A percentile compares a stretch with the other conserved stretches of the same genome.
phyloP scores from a whole-genome alignment of 2,329 filamentous ascomycete species.

The Verruconis gallopava region DNA sequence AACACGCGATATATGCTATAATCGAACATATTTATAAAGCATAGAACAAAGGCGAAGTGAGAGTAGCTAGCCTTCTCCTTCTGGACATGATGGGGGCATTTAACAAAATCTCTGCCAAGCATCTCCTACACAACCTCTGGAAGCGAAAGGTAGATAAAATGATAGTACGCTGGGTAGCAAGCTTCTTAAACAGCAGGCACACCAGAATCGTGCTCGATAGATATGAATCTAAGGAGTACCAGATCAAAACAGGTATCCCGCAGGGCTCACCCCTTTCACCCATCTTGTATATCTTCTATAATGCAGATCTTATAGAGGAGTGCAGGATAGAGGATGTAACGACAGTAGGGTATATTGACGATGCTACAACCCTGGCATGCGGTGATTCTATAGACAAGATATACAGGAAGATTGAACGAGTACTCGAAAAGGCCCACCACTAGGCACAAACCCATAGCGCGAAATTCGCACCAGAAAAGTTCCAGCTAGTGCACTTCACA shows the following conservation, averaged over 20 bases:
- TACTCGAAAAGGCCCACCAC: conserved; percentile 12
- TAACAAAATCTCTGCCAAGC: conserved; percentile 16
- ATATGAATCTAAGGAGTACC: conserved; percentile 10
- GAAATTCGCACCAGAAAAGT: conserved; percentile 19
- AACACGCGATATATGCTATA: conserved; percentile 19
- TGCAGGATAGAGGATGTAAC: conserved; percentile 13
- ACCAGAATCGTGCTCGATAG: conserved; percentile 13
- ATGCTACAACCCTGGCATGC: conserved; percentile 15
- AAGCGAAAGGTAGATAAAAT: not conserved
- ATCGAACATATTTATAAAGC: conserved; percentile 16
- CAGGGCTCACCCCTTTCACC: conserved; percentile 15
- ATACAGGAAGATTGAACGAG: conserved; percentile 13
- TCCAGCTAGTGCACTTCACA: conserved; percentile 18
- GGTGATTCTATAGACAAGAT: conserved; percentile 13
- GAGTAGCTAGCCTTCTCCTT: conserved; percentile 19
- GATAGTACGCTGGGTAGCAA: conserved; percentile 8
- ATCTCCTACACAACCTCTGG: conserved; percentile 16
- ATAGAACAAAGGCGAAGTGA: conserved; percentile 4
- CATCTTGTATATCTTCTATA: conserved; percentile 20
- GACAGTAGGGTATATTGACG: conserved; percentile 15
- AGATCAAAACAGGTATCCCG: conserved; percentile 12
- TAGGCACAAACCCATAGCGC: conserved; percentile 18
- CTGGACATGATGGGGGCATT: conserved; percentile 22
- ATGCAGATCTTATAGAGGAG: conserved; percentile 16
- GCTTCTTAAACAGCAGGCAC: conserved; percentile 12